Conservation (phyloP, 2,329 filamentous ascomycete genomes). For the Ophiognomonia clavigignenti-juglandacearum region DNA sequence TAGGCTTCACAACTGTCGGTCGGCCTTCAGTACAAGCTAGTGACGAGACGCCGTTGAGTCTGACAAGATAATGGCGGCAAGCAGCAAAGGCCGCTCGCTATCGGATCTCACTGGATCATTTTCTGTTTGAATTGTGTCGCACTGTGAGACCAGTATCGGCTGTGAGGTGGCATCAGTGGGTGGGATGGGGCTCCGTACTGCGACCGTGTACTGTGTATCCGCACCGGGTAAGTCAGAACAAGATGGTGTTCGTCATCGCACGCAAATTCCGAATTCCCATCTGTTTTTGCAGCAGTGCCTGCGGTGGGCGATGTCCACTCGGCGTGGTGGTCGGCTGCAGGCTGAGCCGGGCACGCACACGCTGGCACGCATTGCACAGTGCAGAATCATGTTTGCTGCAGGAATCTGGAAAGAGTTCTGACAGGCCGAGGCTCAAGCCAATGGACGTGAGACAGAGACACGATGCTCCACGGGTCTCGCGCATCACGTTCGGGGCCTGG, state of each 20-base stretch:
- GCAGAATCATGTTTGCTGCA: background rate
- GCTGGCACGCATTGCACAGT: background rate
- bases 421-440: slow-evolving; percentile 1
- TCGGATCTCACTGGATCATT: too few relatives aligned
- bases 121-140: background rate
- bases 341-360: too few relatives aligned
- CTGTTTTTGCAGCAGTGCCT: background rate
- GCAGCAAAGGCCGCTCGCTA: too few relatives aligned
- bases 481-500: slow-evolving; percentile 2
- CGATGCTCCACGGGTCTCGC: background rate
- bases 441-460: slow-evolving; percentile 3
- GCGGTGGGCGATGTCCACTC: too few relatives aligned
- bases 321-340: background rate
- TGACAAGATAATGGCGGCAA: too few relatives aligned
- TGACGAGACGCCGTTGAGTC: too few relatives aligned
- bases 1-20: too few relatives aligned
- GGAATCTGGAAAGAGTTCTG: background rate
- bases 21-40: too few relatives aligned
- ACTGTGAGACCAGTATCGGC: background rate
- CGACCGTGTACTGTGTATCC: background rate
- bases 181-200: too few relatives aligned
- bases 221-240: background rate
- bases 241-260: background rate
- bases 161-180: background rate
- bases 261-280: background rate